Conservation (phyloP, 306 rosid genomes). For the barrel medic (Medicago truncatula) region MtrunA17r5.0-ANR NC_053048.1:36290501-36291000, state of each 20-base stretch:
- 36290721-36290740: slow-evolving; percentile 92
- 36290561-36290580: no score
- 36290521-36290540: no score
- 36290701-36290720: slow-evolving; percentile 45
- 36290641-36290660: neutral
- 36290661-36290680: neutral
- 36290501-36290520: no score
- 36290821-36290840: slow-evolving; percentile 44
- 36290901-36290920: slow-evolving; percentile 70
- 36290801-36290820: slow-evolving; percentile 83
- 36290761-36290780: slow-evolving; percentile 90
- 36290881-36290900: slow-evolving; percentile 89
- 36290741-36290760: slow-evolving; percentile 72
- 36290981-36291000: slow-evolving; percentile 79
- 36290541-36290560: no score
- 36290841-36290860: slow-evolving; percentile 51
- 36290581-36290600: no score
- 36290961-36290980: slow-evolving; percentile 75
- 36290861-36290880: slow-evolving; percentile 90
- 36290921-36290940: slow-evolving; percentile 71
- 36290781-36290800: slow-evolving; percentile 87
- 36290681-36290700: slow-evolving; percentile 27
- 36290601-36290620: neutral
- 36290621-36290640: neutral
- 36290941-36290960: slow-evolving; percentile 83